Evolutionary conservation across 495 filamentous ascomycete species (phyloP), one percentile per base, ranked within the genome.

Genomic region (Aspergillus diversus): DNA sequence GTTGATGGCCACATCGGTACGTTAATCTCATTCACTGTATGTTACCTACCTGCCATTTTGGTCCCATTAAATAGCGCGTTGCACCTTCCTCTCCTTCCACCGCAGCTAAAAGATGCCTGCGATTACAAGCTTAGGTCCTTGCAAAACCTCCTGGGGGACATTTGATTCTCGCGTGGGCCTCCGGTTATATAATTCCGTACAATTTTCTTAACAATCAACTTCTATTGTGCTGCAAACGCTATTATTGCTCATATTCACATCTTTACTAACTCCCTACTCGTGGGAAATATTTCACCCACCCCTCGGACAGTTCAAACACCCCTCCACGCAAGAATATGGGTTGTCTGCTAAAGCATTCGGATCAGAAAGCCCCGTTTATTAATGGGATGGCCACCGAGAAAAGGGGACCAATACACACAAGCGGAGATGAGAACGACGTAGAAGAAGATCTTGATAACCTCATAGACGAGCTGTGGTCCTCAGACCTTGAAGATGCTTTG

Each of bases 401-500:
- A 59, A 75, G 69, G 50, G 47, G 49, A 13, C 34, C 49, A 15
- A 21, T 58, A 7, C 55, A 43, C 48, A 49, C 59, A 35, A 34
- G 59, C 37, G 81, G 80, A 11, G 84, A 89, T 13, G 86, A 90
- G 47, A 87, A 89, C 43, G 84, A 89, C 27, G 21, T 27, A 27
- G 85, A 88, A 64, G 86, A 89, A 76, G 86, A 92, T 68, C 90
- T 97, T 60, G 89, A 94, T 70, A 82, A 84, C 59, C 82, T 97
- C 65, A 93, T 97, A 61, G 87, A 90, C 63, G 91, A 93, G 64
- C 87, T 97, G 57, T 87, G 93, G 73, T 90, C 87, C 13, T 79
- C 90, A 59, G 90, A 93, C 71, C 90, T 87, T 37, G 83, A 88
- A 43, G 86, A 87, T 32, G 85, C 87, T 8, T 72, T 75, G 8